Base-by-base conservation (phyloP, 2,329 filamentous ascomycete genomes). In the Xylaria arbuscula region DNA sequence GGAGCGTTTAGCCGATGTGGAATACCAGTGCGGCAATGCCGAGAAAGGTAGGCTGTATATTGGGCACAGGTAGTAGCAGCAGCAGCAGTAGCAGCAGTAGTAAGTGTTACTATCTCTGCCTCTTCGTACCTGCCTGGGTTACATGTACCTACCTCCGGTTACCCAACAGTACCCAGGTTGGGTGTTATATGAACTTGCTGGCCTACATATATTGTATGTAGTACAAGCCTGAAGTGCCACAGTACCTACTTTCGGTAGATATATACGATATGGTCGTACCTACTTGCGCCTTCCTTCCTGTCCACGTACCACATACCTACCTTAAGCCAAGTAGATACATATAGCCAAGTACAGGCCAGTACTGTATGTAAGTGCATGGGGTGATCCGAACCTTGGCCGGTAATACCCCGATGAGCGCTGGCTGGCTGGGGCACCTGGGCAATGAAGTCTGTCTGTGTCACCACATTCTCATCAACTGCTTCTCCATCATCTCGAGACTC, bases 381-480 rank as follows among this genome's bases (percentile, higher is more conserved):
- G 42, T 57, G 57, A 55, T 47, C 58, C 40, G 42, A 58, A 34
- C 60, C 57, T 40, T 55, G 32, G 34, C 60, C 62, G 51, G 51
- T 62, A 54, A 58, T 59, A 59, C 69, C 63, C 62, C 60, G 64
- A 66, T 50, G 13, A 62, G 55, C 60, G 36, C 57, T 22, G 62
- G 36, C 57, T 22, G 62, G 56, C 8, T 5, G 17, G n/a, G 40
- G 40, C n/a, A 45, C 40, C 15, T n/a, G n/a, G 15, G 15, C n/a
- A 45, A 7, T 45, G 17, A n/a, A n/a, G 40, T 45, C 17, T 5
- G 17, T 45, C 64, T 67, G 69, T 71, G 68, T 70, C 58, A 71
- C 69, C 68, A 66, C 61, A 22, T 54, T 36, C 53, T 60, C 51
- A 48, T 47, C 38, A 50, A 60, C 45, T 10, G n/a, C 48, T 57